Percentiles rank a stretch among this genome's conserved stretches.
Evolutionary conservation across 2,329 filamentous ascomycete species (phyloP).

Genomic region (Colletotrichum caudatum): DNA sequence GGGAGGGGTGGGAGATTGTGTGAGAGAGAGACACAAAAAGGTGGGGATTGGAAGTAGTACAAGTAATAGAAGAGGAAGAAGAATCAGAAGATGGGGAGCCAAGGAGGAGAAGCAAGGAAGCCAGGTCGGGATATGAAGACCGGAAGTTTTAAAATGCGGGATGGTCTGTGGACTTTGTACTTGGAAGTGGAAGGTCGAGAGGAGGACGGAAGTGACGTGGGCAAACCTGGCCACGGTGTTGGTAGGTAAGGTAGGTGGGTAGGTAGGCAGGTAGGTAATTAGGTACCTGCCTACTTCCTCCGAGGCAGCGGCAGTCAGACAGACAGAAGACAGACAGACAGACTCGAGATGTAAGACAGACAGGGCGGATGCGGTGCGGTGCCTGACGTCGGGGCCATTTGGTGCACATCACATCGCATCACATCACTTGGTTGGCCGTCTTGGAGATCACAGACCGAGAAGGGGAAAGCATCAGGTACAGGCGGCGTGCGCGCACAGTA

Average conservation of each 20-base stretch:
- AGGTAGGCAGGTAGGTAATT: no score
- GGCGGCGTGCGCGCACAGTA: slow-evolving; percentile 26
- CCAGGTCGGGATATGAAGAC: slow-evolving; percentile 7
- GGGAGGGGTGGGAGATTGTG: neutral
- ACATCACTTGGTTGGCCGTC: slow-evolving; percentile 17
- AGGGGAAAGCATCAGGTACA: slow-evolving; percentile 38
- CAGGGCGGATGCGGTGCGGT: slow-evolving; percentile 15
- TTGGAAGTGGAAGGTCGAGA: neutral
- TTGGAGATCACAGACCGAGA: slow-evolving; percentile 31
- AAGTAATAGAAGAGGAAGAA: neutral
- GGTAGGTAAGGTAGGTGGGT: no score
- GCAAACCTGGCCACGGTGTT: neutral
- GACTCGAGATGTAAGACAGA: slow-evolving; percentile 10
- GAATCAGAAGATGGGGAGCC: slow-evolving; percentile 10
- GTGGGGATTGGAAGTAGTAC: slow-evolving; percentile 29
- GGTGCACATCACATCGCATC: slow-evolving; percentile 16
- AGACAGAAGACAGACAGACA: no score
- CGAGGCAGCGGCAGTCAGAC: neutral
- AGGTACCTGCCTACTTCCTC: neutral
- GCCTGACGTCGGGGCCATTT: slow-evolving; percentile 37
- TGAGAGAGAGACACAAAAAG: neutral
- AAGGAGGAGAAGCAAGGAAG: slow-evolving; percentile 20
- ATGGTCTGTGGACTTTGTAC: slow-evolving; percentile 38
- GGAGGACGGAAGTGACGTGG: slow-evolving; percentile 7
- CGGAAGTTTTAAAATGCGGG: slow-evolving; percentile 34